Conservation (phyloP, 2,329 filamentous ascomycete species). For the Penicillium hordei region DNA sequence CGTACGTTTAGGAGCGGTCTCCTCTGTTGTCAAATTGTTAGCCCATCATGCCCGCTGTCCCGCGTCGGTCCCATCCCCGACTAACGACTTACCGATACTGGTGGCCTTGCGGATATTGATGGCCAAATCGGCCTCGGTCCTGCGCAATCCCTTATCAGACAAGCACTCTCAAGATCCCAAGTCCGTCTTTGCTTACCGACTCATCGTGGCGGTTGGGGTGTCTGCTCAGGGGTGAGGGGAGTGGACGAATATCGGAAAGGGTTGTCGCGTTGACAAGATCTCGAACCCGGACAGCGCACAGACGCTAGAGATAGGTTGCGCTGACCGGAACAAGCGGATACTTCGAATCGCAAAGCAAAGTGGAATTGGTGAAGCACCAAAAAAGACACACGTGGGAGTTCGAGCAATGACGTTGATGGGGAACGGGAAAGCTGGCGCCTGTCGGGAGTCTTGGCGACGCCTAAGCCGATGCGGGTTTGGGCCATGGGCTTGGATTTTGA, state of each 20-base stretch:
- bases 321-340: conserved; percentile 9
- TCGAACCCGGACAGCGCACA: conserved; percentile 25
- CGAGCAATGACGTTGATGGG: conserved; percentile 37
- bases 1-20: conserved; percentile 67
- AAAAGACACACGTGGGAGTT: conserved; percentile 18
- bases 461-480: conserved; percentile 23
- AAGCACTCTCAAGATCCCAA: not conserved
- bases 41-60: conserved; percentile 5
- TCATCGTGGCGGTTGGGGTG: conserved; percentile 59
- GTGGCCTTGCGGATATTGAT: conserved; percentile 69
- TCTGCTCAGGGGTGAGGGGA: conserved; percentile 24
- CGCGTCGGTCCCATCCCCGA: conserved; percentile 3
- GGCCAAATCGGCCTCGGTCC: conserved; percentile 63
- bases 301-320: conserved; percentile 13
- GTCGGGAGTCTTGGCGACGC: conserved; percentile 33
- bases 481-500: not conserved
- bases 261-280: conserved; percentile 18
- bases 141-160: conserved; percentile 26
- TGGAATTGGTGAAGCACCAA: conserved; percentile 5
- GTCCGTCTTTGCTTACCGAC: conserved; percentile 50
- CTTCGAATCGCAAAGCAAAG: not conserved
- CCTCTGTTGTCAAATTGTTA: conserved; percentile 47
- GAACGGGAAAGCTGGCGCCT: conserved; percentile 39
- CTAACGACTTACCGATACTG: conserved; percentile 52
- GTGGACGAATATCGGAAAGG: conserved; percentile 11